A percentile compares a stretch with the other conserved stretches of the same genome.
These are phyloP conservation scores for Arthrobotrys entomopaga DNA, from an alignment of 2,329 filamentous ascomycete genomes.

Conservation along the genomic window DNA sequence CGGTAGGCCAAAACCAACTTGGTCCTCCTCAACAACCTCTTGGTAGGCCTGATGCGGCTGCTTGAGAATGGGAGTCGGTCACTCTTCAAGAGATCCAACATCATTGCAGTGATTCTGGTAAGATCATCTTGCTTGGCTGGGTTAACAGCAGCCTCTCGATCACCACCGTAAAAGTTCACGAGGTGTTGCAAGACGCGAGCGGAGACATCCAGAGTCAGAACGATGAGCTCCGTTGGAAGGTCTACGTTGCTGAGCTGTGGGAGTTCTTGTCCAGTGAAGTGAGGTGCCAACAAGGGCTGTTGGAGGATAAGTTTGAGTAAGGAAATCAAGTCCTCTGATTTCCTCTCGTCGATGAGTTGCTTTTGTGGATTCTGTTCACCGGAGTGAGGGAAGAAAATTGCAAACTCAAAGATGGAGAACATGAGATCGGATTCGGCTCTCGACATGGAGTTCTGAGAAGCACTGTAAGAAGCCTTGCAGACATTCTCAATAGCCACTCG, in stretches of 20 bases:
- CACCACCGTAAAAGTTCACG: conserved; percentile 44
- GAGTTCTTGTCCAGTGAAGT: conserved; percentile 50
- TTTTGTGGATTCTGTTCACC: conserved; percentile 48
- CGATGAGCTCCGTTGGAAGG: conserved; percentile 53
- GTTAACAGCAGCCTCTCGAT: conserved; percentile 34
- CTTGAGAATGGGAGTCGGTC: conserved; percentile 52
- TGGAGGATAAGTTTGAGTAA: conserved; percentile 50
- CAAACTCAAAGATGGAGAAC: conserved; percentile 54
- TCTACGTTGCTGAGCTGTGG: conserved; percentile 48
- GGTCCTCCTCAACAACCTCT: conserved; percentile 41
- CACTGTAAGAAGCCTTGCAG: conserved; percentile 54
- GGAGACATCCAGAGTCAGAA: conserved; percentile 50
- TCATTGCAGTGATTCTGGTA: conserved; percentile 51
- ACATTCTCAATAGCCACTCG: conserved; percentile 50
- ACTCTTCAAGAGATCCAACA: conserved; percentile 50
- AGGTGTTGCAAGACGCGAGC: conserved; percentile 47
- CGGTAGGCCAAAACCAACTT: conserved; percentile 45
- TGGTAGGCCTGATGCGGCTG: conserved; percentile 51
- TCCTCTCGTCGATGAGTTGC: conserved; percentile 48
- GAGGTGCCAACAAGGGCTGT: conserved; percentile 46
- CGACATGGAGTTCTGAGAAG: conserved; percentile 52
- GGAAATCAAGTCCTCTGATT: conserved; percentile 43
- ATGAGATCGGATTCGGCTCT: conserved; percentile 54
- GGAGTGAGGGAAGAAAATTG: conserved; percentile 54
- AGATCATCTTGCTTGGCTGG: conserved; percentile 48